Evolutionary conservation across 78 protist species (phyloP), one percentile per base, ranked within the genome.

Genomic region (Dictyostelium brefeldianum): DNA sequence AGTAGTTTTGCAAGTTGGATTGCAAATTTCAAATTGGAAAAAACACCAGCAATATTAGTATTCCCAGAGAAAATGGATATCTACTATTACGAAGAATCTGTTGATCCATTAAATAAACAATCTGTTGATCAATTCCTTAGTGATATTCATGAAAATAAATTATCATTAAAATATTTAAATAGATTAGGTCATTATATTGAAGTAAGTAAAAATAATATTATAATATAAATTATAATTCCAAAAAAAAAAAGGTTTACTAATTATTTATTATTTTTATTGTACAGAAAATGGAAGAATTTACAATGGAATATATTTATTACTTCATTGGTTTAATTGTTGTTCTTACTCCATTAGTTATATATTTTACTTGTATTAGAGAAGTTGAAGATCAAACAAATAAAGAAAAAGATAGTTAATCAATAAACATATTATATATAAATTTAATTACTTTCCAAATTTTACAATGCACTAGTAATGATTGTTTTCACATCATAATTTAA

Each of bases 11-110:
- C 65, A 25, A 77, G 22, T 77, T 87, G 83, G 83, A 22, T 77
- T 12, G 11, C 46, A 62, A 75, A 36, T 15, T 87, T 53, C 57
- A 43, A 14, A 47, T 43, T 87, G 4, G 78, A 74, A 36, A 64
- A 31, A n/a, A 50, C 41, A 27, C 93, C 93, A 77, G 73, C 93
- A 5, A 20, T 87, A 6, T n/a, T 87, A 1, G 93, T 87, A 11
- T 46, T 87, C 46, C 50, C 78, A 17, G 78, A 74, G 0, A 59
- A 46, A 17, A 31, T 78, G 56, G 93, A 87, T 31, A 46, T 87
- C 46, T 87, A 64, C 71, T 87, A 87, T 41, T 77, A 87, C 27
- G 84, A 87, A 15, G 57, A 67, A 31, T 9, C 51, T 11, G 15
- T 87, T 69, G 43, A 27, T 11, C 54, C 51, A 59, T 4, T 87